phyloP scores from a whole-genome alignment of 805 yeast species.

The Metschnikowia corniflorae region DNA sequence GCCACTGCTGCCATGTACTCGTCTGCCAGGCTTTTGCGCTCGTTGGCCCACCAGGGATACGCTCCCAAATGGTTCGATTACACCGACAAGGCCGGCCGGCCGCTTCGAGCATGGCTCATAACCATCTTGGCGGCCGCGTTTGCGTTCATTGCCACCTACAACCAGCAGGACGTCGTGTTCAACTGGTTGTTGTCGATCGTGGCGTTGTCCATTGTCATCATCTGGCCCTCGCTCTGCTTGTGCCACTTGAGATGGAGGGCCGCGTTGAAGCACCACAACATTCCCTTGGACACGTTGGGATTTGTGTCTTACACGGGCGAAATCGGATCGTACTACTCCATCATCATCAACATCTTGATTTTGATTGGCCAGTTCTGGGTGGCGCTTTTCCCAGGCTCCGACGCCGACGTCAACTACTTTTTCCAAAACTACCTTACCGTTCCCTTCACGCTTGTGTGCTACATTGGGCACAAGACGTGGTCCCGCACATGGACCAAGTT shows the following conservation, averaged over 20 bases:
- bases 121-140: constrained; percentile 23
- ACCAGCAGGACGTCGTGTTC: constrained; percentile 31
- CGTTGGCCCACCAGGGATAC: constrained; percentile 27
- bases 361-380: constrained; percentile 44
- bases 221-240: constrained; percentile 25
- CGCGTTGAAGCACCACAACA: constrained; percentile 21
- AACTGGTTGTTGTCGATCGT: constrained; percentile 30
- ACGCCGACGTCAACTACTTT: constrained; percentile 25
- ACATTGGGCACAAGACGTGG: constrained; percentile 23
- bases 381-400: constrained; percentile 35
- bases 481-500: constrained; percentile 21
- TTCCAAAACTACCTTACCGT: constrained; percentile 28
- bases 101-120: constrained; percentile 26
- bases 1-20: constrained; percentile 32
- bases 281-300: constrained; percentile 23
- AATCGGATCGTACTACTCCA: constrained; percentile 36
- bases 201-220: constrained; percentile 25
- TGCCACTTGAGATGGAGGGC: constrained; percentile 31
- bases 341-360: constrained; percentile 29
- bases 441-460: constrained; percentile 22
- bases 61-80: constrained; percentile 30
- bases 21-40: constrained; percentile 24
- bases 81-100: constrained; percentile 27
- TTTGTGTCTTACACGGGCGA: constrained; percentile 38
- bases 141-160: constrained; percentile 27